Base-by-base conservation (phyloP, 1,284 basidiomycete species). In the Ustilago tritici region DNA sequence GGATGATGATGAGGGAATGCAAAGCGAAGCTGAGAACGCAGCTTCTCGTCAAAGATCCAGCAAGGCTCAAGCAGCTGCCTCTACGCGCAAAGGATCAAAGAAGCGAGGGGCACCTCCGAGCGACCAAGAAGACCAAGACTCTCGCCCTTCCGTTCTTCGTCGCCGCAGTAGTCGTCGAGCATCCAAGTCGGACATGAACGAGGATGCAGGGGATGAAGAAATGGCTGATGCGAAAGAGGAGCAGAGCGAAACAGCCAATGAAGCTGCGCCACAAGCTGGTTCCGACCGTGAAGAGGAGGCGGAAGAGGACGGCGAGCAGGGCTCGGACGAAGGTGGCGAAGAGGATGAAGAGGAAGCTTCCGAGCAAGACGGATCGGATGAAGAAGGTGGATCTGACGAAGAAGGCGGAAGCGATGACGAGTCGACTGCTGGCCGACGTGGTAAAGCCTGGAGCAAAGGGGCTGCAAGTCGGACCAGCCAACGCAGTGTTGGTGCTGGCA, bases 181-280 rank as follows among this genome's bases (percentile, higher is more conserved):
- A 0, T 76, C 74, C 34, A 76, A 69, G 32, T 67, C 73, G 11
- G 68, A 76, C 36, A 70, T 58, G 14, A 50, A 53, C 5, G 67
- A 66, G 3, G 63, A 52, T 11, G 73, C 47, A 5, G 58, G 56
- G 19, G 70, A 71, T 43, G 72, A 73, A 47, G 76, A 78, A 56
- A 76, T 70, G 64, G 56, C 66, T 14, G 72, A 73, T 36, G 70
- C 61, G 19, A 70, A 73, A 31, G 75, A 73, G n/a, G 61, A 68
- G 53, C 73, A 76, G 52, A 76, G 70, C 60, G 62, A 70, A 15
- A 64, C 58, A n/a, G 66, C 35, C 4, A 58, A 56, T 6, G 50
- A 65, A 19, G 61, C 49, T 15, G 70, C 14, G 1, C 55, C 63
- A 31, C 72, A 66, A 52, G 76, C 68, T 15, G 69, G 49, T 8